Evolutionary conservation across 257 asterid species (phyloP).

Genomic region (Solanum gandarillasii): DNA sequence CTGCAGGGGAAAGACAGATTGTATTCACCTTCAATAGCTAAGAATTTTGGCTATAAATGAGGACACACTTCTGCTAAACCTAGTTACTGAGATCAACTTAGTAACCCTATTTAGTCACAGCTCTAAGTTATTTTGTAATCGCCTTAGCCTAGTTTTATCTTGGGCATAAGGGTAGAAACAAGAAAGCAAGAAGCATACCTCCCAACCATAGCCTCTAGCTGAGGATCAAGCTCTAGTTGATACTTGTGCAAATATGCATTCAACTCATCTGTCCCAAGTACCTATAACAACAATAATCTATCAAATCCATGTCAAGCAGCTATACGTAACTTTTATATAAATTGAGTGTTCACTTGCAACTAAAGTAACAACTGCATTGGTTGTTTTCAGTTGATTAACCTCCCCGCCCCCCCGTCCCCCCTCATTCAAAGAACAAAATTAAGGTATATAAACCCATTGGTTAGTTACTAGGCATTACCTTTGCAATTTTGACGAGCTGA

Average conservation of each 20-base stretch:
- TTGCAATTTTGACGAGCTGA: conserved; percentile 10
- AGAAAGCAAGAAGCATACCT: conserved; percentile 35
- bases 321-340: background rate
- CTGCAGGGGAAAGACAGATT: conserved; percentile 24
- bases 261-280: conserved; percentile 93
- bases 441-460: background rate
- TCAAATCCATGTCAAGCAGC: conserved; percentile 11
- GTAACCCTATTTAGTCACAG: background rate
- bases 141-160: background rate
- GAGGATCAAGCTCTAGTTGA: conserved; percentile 79
- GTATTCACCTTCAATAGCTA: background rate
- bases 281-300: conserved; percentile 30
- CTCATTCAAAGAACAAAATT: background rate
- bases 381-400: background rate
- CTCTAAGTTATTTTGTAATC: background rate
- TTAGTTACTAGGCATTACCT: background rate
- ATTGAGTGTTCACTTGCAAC: background rate
- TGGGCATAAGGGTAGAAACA: background rate
- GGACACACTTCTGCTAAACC: background rate
- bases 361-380: background rate
- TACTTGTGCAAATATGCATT: conserved; percentile 85
- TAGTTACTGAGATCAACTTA: background rate
- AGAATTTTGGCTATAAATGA: background rate
- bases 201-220: conserved; percentile 86
- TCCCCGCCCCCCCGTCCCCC: background rate